Evolutionary conservation across 192 early-diverging fungal species (phyloP).

Genomic region (Coemansia sp.): DNA sequence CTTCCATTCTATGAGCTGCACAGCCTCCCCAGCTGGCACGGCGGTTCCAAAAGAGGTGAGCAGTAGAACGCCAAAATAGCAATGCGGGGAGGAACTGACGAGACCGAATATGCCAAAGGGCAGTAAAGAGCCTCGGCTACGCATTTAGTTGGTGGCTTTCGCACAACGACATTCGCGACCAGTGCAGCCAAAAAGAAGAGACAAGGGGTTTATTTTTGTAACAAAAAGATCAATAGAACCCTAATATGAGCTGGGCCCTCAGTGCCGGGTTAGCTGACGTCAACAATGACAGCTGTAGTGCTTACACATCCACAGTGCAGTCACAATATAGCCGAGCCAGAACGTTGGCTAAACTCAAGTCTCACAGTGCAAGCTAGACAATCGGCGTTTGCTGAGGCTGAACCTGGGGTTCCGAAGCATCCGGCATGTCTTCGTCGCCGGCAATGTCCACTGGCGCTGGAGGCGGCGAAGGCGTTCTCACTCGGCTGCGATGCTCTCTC

Average conservation of each 20-base stretch:
- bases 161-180: no score
- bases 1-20: no score
- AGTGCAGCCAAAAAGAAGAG: background rate
- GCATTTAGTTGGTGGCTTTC: background rate
- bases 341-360: background rate
- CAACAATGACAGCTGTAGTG: background rate
- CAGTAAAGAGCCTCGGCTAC: no score
- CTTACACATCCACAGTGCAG: background rate
- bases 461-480: conserved; percentile 33
- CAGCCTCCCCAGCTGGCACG: no score
- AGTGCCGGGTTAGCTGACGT: background rate
- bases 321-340: background rate
- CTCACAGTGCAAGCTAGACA: background rate
- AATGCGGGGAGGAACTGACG: no score
- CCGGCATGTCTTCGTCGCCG: conserved; percentile 50
- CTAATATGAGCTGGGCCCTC: background rate
- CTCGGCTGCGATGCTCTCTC: conserved; percentile 21
- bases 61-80: no score
- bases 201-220: background rate
- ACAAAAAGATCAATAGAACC: background rate
- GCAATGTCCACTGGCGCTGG: conserved; percentile 43
- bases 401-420: conserved; percentile 1
- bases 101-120: no score
- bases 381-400: background rate
- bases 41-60: no score